phyloP scores from a whole-genome alignment of 305 asterid genomes.

The Vinca major region DNA sequence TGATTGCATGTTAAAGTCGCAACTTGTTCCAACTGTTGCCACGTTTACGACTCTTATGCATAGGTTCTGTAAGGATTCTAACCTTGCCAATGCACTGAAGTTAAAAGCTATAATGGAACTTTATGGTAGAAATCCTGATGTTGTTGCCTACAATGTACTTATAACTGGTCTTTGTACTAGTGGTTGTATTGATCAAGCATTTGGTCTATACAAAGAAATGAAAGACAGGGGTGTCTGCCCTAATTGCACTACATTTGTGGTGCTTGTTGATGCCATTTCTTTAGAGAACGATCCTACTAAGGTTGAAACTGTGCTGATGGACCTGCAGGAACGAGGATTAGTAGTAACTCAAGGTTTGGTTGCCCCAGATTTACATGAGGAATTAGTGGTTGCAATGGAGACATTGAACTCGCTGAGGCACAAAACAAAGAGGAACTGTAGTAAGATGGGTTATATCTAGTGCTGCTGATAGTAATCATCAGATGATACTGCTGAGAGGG shows the following conservation, averaged over 20 bases:
- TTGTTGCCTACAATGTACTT: slow-evolving; percentile 64
- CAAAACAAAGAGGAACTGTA: slow-evolving; percentile 27
- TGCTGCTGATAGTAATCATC: background rate
- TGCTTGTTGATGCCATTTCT: slow-evolving; percentile 37
- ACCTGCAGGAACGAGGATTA: slow-evolving; percentile 60
- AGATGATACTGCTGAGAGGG: background rate
- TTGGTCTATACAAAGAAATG: slow-evolving; percentile 68
- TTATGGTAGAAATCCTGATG: slow-evolving; percentile 58
- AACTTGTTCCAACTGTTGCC: slow-evolving; percentile 49
- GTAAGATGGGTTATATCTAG: slow-evolving; percentile 9
- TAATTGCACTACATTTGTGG: slow-evolving; percentile 47
- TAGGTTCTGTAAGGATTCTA: slow-evolving; percentile 48
- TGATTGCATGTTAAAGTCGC: slow-evolving; percentile 49
- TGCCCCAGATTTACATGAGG: slow-evolving; percentile 28
- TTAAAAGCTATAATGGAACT: slow-evolving; percentile 53
- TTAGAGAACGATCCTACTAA: slow-evolving; percentile 34
- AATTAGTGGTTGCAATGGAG: slow-evolving; percentile 36
- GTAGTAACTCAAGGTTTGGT: slow-evolving; percentile 27
- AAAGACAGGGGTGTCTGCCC: slow-evolving; percentile 49
- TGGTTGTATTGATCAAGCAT: slow-evolving; percentile 37
- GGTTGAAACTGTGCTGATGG: slow-evolving; percentile 47
- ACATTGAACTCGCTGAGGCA: slow-evolving; percentile 37
- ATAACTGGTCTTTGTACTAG: slow-evolving; percentile 45
- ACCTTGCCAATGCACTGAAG: slow-evolving; percentile 43
- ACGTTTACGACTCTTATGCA: slow-evolving; percentile 75